These are phyloP conservation scores for Bolboschoenoplectus hybrid DNA, from an alignment of 202 grass and related monocot species.

Conservation along the genomic window DNA sequence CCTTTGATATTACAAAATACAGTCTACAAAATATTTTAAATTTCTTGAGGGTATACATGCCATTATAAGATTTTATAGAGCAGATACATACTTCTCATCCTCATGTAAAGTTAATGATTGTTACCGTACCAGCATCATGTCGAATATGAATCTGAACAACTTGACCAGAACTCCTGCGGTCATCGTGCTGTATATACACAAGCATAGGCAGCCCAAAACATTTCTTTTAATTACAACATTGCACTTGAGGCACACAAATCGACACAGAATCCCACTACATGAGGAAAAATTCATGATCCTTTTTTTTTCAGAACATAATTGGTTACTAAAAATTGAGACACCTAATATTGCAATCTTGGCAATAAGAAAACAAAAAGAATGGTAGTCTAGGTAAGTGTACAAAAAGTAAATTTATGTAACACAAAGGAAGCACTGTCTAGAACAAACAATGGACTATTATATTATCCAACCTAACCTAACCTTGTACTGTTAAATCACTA, in stretches of 20 bases:
- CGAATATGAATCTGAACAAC: conserved; percentile 57
- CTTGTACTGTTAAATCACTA: not conserved
- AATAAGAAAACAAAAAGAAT: conserved; percentile 27
- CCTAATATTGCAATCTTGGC: conserved; percentile 15
- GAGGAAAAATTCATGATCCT: conserved; percentile 52
- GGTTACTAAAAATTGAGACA: conserved; percentile 5
- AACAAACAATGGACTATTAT: not conserved
- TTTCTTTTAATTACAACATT: conserved; percentile 59
- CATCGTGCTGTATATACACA: conserved; percentile 80
- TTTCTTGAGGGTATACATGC: not conserved
- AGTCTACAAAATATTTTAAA: not conserved
- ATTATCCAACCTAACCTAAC: not conserved
- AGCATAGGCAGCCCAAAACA: conserved; percentile 75
- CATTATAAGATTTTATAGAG: conserved; percentile 19
- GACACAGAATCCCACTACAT: conserved; percentile 56
- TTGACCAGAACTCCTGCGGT: conserved; percentile 58
- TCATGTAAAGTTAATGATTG: not conserved
- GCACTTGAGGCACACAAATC: conserved; percentile 54
- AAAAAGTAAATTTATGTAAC: conserved; percentile 2
- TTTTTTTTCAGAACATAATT: conserved; percentile 16
- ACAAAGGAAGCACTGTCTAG: conserved; percentile 17
- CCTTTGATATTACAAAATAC: not conserved
- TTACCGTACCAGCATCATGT: conserved; percentile 42
- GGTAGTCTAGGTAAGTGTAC: conserved; percentile 25
- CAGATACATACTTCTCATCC: not conserved